These are phyloP conservation scores for Cyberlindnera misumaiensis DNA, from an alignment of 805 yeast species.

Conservation along the genomic window DNA sequence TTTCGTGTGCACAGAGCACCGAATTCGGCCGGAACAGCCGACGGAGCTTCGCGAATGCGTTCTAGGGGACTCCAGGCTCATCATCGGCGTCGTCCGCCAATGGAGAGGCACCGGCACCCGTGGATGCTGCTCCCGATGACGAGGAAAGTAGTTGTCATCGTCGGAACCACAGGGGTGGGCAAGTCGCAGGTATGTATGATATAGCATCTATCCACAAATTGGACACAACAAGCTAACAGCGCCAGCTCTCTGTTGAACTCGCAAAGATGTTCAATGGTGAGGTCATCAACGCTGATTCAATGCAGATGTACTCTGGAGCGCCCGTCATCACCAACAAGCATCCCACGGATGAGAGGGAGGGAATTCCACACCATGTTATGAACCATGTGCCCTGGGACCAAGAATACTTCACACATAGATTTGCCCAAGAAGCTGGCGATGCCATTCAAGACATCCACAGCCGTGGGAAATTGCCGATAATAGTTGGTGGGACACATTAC, in stretches of 20 bases:
- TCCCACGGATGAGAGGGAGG: constrained; percentile 69
- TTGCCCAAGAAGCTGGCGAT: constrained; percentile 60
- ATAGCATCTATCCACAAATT: too few relatives aligned
- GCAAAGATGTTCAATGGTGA: constrained; percentile 80
- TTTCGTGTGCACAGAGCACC: too few relatives aligned
- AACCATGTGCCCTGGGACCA: constrained; percentile 77
- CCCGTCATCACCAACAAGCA: constrained; percentile 89
- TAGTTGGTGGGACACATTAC: constrained; percentile 96
- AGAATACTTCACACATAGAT: constrained; percentile 75
- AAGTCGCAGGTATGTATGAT: constrained; percentile 72
- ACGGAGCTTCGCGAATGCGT: too few relatives aligned
- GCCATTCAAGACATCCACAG: constrained; percentile 58
- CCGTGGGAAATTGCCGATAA: constrained; percentile 70
- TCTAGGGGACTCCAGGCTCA: too few relatives aligned
- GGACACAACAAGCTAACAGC: neutral
- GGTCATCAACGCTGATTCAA: constrained; percentile 90
- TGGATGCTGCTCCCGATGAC: constrained; percentile 2
- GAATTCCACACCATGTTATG: constrained; percentile 80
- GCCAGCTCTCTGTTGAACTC: constrained; percentile 61
- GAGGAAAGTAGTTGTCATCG: constrained; percentile 51
- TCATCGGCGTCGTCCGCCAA: too few relatives aligned
- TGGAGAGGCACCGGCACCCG: too few relatives aligned
- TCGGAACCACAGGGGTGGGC: constrained; percentile 97
- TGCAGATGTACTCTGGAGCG: constrained; percentile 80
- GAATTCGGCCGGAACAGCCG: too few relatives aligned